phyloP scores from a whole-genome alignment of 1,284 basidiomycete genomes.

The Ustilago curta region DNA sequence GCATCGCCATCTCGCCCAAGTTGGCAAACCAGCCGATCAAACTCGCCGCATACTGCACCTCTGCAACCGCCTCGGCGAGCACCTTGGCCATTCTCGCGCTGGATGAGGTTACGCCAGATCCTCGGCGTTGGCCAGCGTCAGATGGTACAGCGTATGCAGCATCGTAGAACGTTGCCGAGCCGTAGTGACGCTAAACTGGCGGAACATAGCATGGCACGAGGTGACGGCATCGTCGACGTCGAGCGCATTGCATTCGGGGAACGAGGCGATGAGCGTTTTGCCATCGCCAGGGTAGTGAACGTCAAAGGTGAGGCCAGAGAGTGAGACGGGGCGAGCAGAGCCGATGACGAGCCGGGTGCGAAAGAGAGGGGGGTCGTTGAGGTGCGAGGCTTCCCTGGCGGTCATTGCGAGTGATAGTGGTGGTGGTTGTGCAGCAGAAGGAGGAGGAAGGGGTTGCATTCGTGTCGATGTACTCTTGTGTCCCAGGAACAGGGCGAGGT shows the following conservation, averaged over 20 bases:
- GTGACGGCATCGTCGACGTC: slow-evolving; percentile 40
- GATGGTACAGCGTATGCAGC: slow-evolving; percentile 43
- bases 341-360: slow-evolving; percentile 35
- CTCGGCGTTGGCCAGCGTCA: slow-evolving; percentile 34
- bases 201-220: slow-evolving; percentile 28
- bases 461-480: neutral
- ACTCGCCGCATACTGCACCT: slow-evolving; percentile 40
- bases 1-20: slow-evolving; percentile 27
- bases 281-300: slow-evolving; percentile 38
- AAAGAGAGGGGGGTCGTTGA: slow-evolving; percentile 42
- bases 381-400: slow-evolving; percentile 22
- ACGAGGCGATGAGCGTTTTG: slow-evolving; percentile 11
- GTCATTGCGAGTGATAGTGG: slow-evolving; percentile 12
- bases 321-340: slow-evolving; percentile 23
- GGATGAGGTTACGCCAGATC: slow-evolving; percentile 47
- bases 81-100: slow-evolving; percentile 50
- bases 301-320: slow-evolving; percentile 29
- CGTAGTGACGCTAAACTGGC: slow-evolving; percentile 20
- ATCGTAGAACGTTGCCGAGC: slow-evolving; percentile 31
- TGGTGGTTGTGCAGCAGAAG: neutral
- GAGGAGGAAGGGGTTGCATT: neutral
- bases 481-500: no score
- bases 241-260: slow-evolving; percentile 34
- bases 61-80: slow-evolving; percentile 39
- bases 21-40: slow-evolving; percentile 43